Conservation (phyloP, 2,329 filamentous ascomycete species). For the Daldinia eschscholtzii region DNA sequence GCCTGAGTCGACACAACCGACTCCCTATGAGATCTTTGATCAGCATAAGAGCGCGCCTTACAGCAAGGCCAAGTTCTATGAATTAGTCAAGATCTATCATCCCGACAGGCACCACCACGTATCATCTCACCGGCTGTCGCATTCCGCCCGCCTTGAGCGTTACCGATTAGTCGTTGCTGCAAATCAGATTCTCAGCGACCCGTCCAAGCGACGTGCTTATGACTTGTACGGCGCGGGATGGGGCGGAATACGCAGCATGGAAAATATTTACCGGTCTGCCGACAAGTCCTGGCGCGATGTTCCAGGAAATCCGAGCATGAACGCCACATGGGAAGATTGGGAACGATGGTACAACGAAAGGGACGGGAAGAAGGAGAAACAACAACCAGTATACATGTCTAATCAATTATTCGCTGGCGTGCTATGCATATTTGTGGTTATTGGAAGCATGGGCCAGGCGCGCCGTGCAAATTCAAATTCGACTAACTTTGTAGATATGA, state of each 20-base stretch:
- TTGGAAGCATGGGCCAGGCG: slow-evolving; percentile 80
- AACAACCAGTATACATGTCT: slow-evolving; percentile 75
- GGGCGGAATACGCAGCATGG: slow-evolving; percentile 69
- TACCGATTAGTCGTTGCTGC: slow-evolving; percentile 91
- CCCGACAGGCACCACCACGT: slow-evolving; percentile 75
- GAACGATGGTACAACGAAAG: slow-evolving; percentile 78
- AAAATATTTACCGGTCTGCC: slow-evolving; percentile 55
- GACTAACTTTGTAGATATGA: slow-evolving; percentile 73
- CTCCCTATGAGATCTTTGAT: slow-evolving; percentile 91
- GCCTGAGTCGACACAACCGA: slow-evolving; percentile 68
- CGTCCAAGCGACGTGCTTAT: slow-evolving; percentile 81
- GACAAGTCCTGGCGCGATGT: slow-evolving; percentile 64
- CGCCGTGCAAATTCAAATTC: slow-evolving; percentile 75
- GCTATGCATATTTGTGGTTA: slow-evolving; percentile 75
- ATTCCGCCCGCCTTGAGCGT: slow-evolving; percentile 79
- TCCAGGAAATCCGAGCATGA: slow-evolving; percentile 67
- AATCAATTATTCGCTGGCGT: slow-evolving; percentile 83
- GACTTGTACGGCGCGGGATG: slow-evolving; percentile 87
- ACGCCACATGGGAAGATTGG: slow-evolving; percentile 99
- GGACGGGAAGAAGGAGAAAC: slow-evolving; percentile 61
- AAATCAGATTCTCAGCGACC: slow-evolving; percentile 88
- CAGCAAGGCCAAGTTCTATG: slow-evolving; percentile 85
- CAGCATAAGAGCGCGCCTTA: slow-evolving; percentile 73
- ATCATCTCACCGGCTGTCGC: slow-evolving; percentile 63
- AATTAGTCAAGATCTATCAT: slow-evolving; percentile 96